A percentile compares a stretch with the other conserved stretches of the same genome.
Conservation (phyloP, 1,284 basidiomycete species). For the Trametes polyzona region DNA sequence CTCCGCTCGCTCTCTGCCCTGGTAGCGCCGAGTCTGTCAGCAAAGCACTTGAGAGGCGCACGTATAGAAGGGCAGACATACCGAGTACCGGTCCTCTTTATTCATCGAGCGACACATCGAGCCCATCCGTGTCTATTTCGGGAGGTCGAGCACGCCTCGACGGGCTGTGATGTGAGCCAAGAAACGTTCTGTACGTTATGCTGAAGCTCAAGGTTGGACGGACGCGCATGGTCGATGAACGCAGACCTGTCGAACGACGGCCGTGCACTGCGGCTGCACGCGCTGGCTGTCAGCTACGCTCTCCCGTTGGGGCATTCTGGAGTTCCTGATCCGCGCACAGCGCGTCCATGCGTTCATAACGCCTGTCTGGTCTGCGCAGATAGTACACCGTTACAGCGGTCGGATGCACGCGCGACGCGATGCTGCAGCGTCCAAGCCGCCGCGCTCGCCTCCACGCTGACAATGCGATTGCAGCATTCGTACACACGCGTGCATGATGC, state of each 20-base stretch:
- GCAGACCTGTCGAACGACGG: neutral
- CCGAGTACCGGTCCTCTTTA: neutral
- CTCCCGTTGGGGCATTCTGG: neutral
- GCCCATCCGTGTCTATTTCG: neutral
- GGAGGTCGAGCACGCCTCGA: too few relatives aligned
- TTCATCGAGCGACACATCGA: neutral
- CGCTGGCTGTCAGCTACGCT: neutral
- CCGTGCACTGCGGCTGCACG: too few relatives aligned
- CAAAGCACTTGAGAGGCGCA: neutral
- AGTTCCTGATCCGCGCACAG: slow-evolving; percentile 6
- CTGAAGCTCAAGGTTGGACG: too few relatives aligned
- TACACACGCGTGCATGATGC: too few relatives aligned
- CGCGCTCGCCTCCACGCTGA: neutral
- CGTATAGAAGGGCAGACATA: neutral
- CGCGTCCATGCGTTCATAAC: too few relatives aligned
- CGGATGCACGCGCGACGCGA: neutral
- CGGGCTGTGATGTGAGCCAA: too few relatives aligned
- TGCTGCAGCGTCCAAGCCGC: neutral
- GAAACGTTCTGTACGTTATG: too few relatives aligned
- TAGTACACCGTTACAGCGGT: too few relatives aligned
- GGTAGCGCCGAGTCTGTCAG: neutral
- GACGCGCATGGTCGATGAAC: neutral
- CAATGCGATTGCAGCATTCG: neutral
- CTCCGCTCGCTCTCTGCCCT: neutral
- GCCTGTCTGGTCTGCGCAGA: too few relatives aligned